These are phyloP conservation scores for Colletotrichum acutatum DNA, from an alignment of 2,329 filamentous ascomycete species.

Conservation along the genomic window DNA sequence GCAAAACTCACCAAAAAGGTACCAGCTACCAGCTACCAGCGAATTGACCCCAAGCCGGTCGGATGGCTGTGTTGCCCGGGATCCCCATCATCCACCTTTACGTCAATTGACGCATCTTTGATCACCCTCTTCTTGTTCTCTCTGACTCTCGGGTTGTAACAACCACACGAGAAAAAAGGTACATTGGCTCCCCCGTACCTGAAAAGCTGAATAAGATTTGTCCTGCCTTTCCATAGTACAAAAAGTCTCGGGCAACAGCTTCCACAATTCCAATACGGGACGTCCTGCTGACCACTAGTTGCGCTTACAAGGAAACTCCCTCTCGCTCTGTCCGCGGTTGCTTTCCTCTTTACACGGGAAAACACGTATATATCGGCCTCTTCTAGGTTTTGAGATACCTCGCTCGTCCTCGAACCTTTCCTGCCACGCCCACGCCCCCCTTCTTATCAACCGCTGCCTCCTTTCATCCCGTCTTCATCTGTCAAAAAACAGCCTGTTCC, in stretches of 20 bases:
- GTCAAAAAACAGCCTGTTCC: neutral
- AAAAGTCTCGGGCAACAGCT: neutral
- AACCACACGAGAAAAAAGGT: neutral
- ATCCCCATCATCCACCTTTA: conserved; percentile 28
- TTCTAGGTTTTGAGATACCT: conserved; percentile 18
- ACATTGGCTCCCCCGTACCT: neutral
- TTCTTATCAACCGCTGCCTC: conserved; percentile 1
- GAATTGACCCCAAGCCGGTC: conserved; percentile 26
- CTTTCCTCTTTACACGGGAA: conserved; percentile 1
- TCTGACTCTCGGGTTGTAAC: neutral
- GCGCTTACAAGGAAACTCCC: conserved; percentile 28
- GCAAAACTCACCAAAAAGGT: neutral
- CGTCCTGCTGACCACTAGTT: conserved; percentile 27
- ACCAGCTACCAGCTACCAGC: neutral
- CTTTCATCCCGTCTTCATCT: conserved; percentile 28
- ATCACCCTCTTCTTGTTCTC: conserved; percentile 6
- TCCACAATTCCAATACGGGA: conserved; percentile 23
- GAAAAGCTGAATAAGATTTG: neutral
- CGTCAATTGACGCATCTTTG: conserved; percentile 34
- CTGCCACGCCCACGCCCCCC: neutral
- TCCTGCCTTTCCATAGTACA: neutral
- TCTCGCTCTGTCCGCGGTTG: conserved; percentile 18
- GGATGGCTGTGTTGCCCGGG: conserved; percentile 37
- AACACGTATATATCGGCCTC: conserved; percentile 26
- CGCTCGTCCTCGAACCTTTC: neutral